phyloP scores from a whole-genome alignment of 169 alveolate genomes.

The Cryptosporidium parvum region DNA sequence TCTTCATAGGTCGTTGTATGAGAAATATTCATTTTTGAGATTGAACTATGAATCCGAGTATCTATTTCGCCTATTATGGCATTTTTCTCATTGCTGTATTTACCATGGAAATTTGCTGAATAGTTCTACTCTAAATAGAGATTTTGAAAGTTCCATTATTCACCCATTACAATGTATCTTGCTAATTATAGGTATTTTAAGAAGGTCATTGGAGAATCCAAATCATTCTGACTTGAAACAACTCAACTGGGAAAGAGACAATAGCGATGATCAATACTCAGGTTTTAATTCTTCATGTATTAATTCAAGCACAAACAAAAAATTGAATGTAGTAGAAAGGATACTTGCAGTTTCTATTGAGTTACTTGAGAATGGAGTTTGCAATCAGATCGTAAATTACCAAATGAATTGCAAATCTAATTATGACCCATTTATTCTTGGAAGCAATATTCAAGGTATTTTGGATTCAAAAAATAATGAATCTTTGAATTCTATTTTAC shows the following conservation, averaged over 20 bases:
- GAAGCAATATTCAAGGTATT: neutral
- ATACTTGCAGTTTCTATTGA: conserved; percentile 58
- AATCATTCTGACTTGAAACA: conserved; percentile 25
- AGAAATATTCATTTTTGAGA: conserved; percentile 66
- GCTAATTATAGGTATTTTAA: conserved; percentile 31
- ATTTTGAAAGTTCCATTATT: neutral
- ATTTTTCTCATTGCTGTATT: conserved; percentile 64
- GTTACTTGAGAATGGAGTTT: conserved; percentile 58
- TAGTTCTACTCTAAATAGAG: neutral
- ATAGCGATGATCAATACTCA: conserved; percentile 20
- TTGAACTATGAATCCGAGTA: conserved; percentile 65
- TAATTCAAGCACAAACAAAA: conserved; percentile 1
- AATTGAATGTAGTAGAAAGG: conserved; percentile 49
- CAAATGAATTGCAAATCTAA: neutral
- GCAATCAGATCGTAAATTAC: conserved; percentile 40
- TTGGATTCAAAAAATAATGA: neutral
- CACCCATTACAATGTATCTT: conserved; percentile 54
- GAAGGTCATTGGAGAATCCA: conserved; percentile 56
- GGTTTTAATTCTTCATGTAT: conserved; percentile 70
- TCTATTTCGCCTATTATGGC: conserved; percentile 59
- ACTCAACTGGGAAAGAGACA: conserved; percentile 31
- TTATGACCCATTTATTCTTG: conserved; percentile 12
- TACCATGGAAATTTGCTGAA: conserved; percentile 54
- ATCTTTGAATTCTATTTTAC: neutral
- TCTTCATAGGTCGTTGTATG: conserved; percentile 40